Evolutionary conservation across 139 green algal genomes (phyloP).

Genomic region (Volvox reticuliferus): DNA sequence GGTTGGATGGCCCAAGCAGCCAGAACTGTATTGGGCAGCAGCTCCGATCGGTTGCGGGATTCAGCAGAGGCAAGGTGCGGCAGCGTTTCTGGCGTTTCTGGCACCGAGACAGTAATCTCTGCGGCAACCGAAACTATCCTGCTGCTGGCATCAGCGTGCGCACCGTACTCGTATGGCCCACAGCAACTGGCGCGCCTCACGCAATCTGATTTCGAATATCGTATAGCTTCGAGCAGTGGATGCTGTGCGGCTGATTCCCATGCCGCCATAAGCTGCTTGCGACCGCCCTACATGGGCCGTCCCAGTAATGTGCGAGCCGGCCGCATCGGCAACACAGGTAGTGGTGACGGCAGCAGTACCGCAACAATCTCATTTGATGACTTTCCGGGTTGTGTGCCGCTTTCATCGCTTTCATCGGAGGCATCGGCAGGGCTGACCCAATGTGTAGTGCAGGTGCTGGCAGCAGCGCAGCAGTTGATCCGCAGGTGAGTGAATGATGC

Average conservation of each 20-base stretch:
- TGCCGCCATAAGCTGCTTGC: neutral
- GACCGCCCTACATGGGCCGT: neutral
- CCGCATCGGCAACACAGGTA: too few species aligned
- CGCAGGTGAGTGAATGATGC: constrained; percentile 8
- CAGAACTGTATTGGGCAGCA: too few species aligned
- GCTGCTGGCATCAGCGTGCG: constrained; percentile 14
- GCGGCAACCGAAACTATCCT: constrained; percentile 33
- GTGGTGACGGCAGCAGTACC: neutral
- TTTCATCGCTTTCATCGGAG: neutral
- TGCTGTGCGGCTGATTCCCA: neutral
- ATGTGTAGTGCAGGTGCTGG: constrained; percentile 29
- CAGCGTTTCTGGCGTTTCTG: too few species aligned
- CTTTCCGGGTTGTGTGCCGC: neutral
- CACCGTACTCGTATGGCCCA: neutral
- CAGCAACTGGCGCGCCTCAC: neutral
- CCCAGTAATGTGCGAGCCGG: neutral
- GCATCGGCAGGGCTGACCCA: neutral
- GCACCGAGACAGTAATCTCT: neutral
- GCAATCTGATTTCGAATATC: neutral
- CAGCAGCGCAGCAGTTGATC: constrained; percentile 39
- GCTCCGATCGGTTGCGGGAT: too few species aligned
- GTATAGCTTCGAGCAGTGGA: neutral
- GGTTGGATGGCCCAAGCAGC: too few species aligned
- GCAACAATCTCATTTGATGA: too few species aligned
- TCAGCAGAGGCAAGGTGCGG: too few species aligned